A percentile compares a stretch with the other conserved stretches of the same genome.
phyloP scores from a whole-genome alignment of 2,329 filamentous ascomycete species.

The Blastomyces gilchristii region DNA sequence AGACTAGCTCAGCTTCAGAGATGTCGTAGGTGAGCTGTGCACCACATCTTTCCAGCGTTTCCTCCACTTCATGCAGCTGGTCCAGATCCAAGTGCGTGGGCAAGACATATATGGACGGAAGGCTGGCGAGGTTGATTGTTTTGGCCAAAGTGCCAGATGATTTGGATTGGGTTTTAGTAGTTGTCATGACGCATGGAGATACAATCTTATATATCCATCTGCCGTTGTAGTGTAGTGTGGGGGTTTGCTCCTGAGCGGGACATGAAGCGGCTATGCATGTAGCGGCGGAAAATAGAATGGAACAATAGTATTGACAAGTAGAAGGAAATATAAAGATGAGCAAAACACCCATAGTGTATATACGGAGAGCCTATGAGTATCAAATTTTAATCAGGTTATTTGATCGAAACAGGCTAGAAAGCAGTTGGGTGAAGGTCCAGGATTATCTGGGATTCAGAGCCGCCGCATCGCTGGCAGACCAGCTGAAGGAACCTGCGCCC shows the following conservation, averaged over 20 bases:
- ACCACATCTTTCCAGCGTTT: constrained; percentile 45
- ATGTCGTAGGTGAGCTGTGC: constrained; percentile 60
- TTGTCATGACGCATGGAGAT: not conserved
- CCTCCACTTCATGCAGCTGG: constrained; percentile 54
- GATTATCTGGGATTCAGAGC: not conserved
- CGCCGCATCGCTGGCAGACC: not conserved
- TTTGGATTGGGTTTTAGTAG: not conserved
- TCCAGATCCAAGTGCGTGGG: constrained; percentile 56
- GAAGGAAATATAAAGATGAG: not conserved
- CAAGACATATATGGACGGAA: constrained; percentile 62
- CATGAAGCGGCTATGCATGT: not conserved
- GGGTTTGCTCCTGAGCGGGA: not conserved
- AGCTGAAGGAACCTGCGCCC: not conserved
- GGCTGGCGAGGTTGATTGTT: constrained; percentile 15
- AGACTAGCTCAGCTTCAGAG: constrained; percentile 59
- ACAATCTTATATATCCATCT: not conserved
- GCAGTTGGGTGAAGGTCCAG: not conserved
- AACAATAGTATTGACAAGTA: not conserved
- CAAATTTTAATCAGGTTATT: not conserved
- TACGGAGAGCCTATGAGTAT: not conserved
- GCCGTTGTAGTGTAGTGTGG: not conserved
- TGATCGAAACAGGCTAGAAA: not conserved
- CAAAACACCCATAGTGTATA: not conserved
- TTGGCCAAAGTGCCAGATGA: not conserved
- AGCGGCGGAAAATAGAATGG: not conserved